phyloP scores from a whole-genome alignment of 2,329 filamentous ascomycete species.

The Sarocladium brachiariae region DNA sequence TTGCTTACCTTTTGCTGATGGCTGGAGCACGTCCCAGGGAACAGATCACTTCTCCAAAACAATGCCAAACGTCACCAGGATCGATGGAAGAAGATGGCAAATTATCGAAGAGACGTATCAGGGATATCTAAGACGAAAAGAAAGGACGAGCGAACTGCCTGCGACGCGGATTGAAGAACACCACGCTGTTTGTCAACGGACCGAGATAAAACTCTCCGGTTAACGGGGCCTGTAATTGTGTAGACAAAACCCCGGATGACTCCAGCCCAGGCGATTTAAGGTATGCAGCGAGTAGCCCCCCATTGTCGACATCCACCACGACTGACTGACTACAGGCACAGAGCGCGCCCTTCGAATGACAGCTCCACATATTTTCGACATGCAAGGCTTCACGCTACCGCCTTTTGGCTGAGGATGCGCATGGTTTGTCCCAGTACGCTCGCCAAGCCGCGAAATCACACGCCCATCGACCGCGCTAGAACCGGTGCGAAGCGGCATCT shows the following conservation, averaged over 20 bases:
- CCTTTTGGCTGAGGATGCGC: too few species aligned
- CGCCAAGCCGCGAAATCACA: too few species aligned
- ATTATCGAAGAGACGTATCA: background rate
- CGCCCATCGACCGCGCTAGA: slow-evolving; percentile 3
- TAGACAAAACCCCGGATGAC: too few species aligned
- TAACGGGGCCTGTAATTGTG: too few species aligned
- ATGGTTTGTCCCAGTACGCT: too few species aligned
- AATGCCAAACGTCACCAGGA: too few species aligned
- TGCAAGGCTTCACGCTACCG: background rate
- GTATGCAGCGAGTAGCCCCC: too few species aligned
- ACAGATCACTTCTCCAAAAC: slow-evolving; percentile 1
- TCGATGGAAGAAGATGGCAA: background rate
- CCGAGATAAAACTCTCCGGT: background rate
- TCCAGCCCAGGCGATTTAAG: background rate
- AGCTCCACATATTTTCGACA: slow-evolving; percentile 6
- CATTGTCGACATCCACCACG: too few species aligned
- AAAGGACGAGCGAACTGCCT: too few species aligned
- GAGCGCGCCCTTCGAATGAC: slow-evolving; percentile 9
- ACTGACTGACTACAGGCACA: background rate
- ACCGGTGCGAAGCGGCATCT: slow-evolving; percentile 4
- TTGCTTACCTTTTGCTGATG: background rate
- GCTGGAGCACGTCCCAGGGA: background rate
- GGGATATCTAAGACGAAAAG: too few species aligned
- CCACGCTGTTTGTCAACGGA: too few species aligned
- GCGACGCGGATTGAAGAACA: too few species aligned